phyloP scores from a whole-genome alignment of 2,329 filamentous ascomycete species.

The Fusarium sp. region DNA sequence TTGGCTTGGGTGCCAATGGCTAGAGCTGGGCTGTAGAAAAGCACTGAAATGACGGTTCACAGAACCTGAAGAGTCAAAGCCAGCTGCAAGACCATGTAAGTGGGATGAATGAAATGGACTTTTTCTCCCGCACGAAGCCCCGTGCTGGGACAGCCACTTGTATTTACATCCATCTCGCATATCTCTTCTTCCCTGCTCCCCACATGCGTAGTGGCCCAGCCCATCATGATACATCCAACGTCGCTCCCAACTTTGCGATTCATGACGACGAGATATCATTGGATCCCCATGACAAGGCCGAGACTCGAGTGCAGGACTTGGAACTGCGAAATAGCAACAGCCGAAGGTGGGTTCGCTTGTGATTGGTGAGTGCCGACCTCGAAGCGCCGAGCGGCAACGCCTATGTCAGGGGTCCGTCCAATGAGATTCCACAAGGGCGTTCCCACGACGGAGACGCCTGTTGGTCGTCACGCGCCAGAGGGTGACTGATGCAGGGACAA shows the following conservation, averaged over 20 bases:
- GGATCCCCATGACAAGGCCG: constrained; percentile 27
- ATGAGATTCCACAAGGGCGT: constrained; percentile 31
- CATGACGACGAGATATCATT: constrained; percentile 35
- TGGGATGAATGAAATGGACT: background rate
- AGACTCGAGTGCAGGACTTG: constrained; percentile 32
- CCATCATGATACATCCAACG: constrained; percentile 30
- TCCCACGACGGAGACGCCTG: constrained; percentile 20
- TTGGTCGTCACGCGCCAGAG: constrained; percentile 41
- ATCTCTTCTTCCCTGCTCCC: constrained; percentile 23
- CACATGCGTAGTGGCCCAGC: constrained; percentile 23
- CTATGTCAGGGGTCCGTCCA: constrained; percentile 41
- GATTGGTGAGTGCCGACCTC: constrained; percentile 44
- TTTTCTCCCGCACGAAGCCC: constrained; percentile 2
- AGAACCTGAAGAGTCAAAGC: constrained; percentile 32
- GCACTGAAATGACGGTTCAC: constrained; percentile 26
- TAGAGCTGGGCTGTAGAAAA: constrained; percentile 7
- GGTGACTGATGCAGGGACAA: constrained; percentile 41
- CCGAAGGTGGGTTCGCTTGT: constrained; percentile 15
- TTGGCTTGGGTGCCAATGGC: constrained; percentile 12
- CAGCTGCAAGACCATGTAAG: constrained; percentile 19
- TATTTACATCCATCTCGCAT: constrained; percentile 38
- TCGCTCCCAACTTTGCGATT: constrained; percentile 28
- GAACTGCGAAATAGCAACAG: constrained; percentile 22
- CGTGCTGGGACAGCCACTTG: constrained; percentile 34
- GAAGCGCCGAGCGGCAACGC: constrained; percentile 47